phyloP scores from a whole-genome alignment of 2,329 filamentous ascomycete genomes.

The Pseudogymnoascus sp. region DNA sequence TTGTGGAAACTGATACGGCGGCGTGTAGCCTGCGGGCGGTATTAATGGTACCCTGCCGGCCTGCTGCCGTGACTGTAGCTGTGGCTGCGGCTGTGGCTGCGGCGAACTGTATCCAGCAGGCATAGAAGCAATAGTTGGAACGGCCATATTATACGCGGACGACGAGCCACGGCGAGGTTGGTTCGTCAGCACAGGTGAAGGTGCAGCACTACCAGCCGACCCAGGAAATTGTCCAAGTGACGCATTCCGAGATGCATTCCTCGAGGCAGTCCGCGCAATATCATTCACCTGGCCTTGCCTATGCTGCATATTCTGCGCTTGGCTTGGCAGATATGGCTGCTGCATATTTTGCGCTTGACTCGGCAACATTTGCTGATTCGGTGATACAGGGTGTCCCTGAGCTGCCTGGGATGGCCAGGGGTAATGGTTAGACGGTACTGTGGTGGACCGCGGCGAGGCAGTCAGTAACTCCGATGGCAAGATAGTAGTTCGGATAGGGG shows the following conservation, averaged over 20 bases:
- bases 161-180: background rate
- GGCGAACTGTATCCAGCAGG: background rate
- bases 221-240: background rate
- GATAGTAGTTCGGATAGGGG: background rate
- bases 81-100: background rate
- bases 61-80: background rate
- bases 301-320: background rate
- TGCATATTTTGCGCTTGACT: conserved; percentile 1
- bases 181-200: background rate
- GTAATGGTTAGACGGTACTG: background rate
- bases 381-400: background rate
- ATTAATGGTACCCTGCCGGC: background rate
- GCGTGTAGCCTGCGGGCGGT: background rate
- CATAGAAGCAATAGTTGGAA: background rate
- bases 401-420: background rate
- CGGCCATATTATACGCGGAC: background rate
- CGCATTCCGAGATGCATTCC: background rate
- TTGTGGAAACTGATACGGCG: conserved; percentile 29
- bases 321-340: background rate
- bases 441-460: background rate
- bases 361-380: background rate
- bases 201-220: background rate
- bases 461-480: background rate
- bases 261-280: background rate
- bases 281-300: background rate